A percentile compares a stretch with the other conserved stretches of the same genome.
phyloP scores from a whole-genome alignment of 73 alveolate species.

The Symbiodinium pilosum region DNA sequence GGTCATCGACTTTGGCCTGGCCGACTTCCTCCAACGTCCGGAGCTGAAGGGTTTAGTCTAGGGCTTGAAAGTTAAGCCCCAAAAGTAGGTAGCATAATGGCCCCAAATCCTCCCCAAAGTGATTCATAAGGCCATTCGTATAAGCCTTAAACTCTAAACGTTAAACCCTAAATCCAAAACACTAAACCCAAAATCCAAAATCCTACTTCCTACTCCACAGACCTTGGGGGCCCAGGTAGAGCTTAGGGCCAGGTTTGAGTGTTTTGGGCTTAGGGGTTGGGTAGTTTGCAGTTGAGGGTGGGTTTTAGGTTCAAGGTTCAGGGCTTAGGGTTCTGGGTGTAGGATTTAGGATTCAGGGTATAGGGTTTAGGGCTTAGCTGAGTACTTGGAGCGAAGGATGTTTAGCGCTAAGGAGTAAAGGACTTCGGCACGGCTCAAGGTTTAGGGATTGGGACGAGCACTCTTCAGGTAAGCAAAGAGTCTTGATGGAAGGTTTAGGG shows the following conservation, averaged over 20 bases:
- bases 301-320: neutral
- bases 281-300: neutral
- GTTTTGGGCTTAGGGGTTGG: neutral
- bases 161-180: neutral
- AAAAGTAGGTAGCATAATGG: too few relatives aligned
- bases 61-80: too few relatives aligned
- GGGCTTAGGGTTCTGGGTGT: neutral
- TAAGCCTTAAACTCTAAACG: neutral
- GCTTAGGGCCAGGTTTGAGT: conserved; percentile 33
- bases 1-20: conserved; percentile 92
- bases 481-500: neutral
- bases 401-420: too few relatives aligned
- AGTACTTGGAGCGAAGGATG: too few relatives aligned
- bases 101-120: too few relatives aligned
- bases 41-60: too few relatives aligned
- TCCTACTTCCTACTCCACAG: neutral
- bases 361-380: neutral
- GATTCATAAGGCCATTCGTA: too few relatives aligned
- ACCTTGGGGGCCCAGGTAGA: conserved; percentile 20
- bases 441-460: too few relatives aligned
- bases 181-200: neutral
- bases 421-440: too few relatives aligned
- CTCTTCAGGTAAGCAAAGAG: too few relatives aligned
- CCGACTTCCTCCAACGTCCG: conserved; percentile 63
- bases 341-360: neutral